Base-by-base conservation (phyloP, 2,329 filamentous ascomycete genomes). In the Bipolaris zeicola region DNA sequence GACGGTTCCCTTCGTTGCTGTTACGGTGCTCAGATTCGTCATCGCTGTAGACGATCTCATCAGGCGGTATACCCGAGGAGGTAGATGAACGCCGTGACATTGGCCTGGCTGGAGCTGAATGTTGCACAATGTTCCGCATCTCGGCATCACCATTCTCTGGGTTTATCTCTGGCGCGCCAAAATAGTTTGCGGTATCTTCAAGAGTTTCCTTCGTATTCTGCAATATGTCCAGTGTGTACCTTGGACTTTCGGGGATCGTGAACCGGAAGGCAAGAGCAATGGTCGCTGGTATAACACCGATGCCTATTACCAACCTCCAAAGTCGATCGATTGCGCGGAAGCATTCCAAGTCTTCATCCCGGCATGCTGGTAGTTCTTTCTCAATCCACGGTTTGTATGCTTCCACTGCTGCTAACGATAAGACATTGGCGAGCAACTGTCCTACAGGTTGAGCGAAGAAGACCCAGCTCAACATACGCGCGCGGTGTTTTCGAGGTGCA, bases 401-500 rank as follows among this genome's bases (percentile, higher is more conserved):
- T 47, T 66, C 61, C 6, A 76, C 67, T 31, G 66, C 65, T 8
- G 66, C 68, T 16, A 72, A 37, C 6, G 71, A 72, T 3, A 74
- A 59, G 6, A 73, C 62, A 38, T 71, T 72, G 42, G 69, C 68
- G 18, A 72, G 62, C 8, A 70, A 56, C 46, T 79, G 77, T 5
- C 77, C 77, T 16, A 79, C 62, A 3, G 76, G 76, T 45, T 79
- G 77, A 52, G 78, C 77, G 37, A 78, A 70, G 60, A 79, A 79
- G 1, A 79, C 75, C 50, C 72, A 72, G 28, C 71, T 70, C 57
- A 79, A 58, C 76, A 79, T 79, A n/a, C 76, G 64, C 2, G 71
- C 76, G 24, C 77, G 67, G 44, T 69, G 66, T 46, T 70, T 71
- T 14, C 71, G 62, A 2, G 76, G 74, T 3, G 77, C 71, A 65